Evolutionary conservation across 129 eudicot genomes (phyloP).

Genomic region (Flaveria bidentis): DNA sequence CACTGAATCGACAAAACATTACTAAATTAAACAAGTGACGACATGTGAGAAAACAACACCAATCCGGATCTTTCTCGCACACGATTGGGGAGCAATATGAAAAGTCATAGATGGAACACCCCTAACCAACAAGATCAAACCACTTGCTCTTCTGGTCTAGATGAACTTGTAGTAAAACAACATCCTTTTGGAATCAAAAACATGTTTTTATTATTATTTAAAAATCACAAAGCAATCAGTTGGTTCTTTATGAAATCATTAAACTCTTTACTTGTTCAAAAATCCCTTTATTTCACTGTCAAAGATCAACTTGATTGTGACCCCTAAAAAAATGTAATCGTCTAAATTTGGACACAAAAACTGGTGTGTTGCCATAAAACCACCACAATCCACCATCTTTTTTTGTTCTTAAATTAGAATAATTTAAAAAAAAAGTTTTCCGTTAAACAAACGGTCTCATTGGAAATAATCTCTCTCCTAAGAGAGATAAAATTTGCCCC

Average conservation of each 20-base stretch:
- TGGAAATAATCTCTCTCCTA: too few relatives aligned
- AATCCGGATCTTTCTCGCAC: conserved; percentile 1
- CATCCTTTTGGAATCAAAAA: neutral
- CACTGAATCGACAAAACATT: neutral
- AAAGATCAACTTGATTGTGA: neutral
- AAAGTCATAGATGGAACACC: conserved; percentile 1
- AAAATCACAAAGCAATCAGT: neutral
- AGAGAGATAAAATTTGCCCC: too few relatives aligned
- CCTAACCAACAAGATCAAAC: conserved; percentile 1
- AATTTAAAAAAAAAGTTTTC: too few relatives aligned
- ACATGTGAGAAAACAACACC: conserved; percentile 10
- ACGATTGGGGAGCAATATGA: neutral
- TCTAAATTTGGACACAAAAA: neutral
- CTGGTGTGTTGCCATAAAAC: too few relatives aligned
- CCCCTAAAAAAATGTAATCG: neutral
- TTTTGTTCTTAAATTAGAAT: neutral
- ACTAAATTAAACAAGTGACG: conserved; percentile 23
- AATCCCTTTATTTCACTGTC: conserved; percentile 6
- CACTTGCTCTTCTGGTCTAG: neutral
- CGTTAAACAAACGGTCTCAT: too few relatives aligned
- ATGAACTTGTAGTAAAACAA: neutral
- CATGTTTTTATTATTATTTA: neutral
- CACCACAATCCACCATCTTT: neutral
- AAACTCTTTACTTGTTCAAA: too few relatives aligned
- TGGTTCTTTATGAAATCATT: neutral